Percentiles rank a stretch among this genome's conserved stretches.
phyloP scores from a whole-genome alignment of 2,329 filamentous ascomycete species.

The Aspergillus sp. region DNA sequence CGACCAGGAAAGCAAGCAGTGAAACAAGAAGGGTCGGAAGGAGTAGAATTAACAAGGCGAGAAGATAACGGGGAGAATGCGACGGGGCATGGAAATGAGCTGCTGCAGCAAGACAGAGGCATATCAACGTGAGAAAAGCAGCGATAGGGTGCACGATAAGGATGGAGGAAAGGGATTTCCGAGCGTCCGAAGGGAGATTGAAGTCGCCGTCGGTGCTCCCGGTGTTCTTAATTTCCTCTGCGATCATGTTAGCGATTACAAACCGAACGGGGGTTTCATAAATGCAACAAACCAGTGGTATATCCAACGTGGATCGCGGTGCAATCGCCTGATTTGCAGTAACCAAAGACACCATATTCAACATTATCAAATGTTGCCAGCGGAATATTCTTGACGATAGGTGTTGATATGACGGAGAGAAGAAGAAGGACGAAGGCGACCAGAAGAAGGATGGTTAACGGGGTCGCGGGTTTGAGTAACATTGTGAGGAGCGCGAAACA shows the following conservation, averaged over 20 bases:
- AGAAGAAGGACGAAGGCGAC: conserved; percentile 82
- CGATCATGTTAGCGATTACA: conserved; percentile 1
- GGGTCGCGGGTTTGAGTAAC: conserved; percentile 90
- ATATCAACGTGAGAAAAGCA: conserved; percentile 78
- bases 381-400: conserved; percentile 81
- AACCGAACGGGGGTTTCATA: conserved; percentile 8
- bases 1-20: conserved; percentile 84
- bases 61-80: conserved; percentile 85
- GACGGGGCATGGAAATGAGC: conserved; percentile 85
- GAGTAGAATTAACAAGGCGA: conserved; percentile 80
- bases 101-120: conserved; percentile 74
- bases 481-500: conserved; percentile 40
- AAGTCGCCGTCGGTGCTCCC: conserved; percentile 51
- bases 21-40: conserved; percentile 82
- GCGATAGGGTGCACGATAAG: conserved; percentile 92
- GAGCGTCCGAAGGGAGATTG: conserved; percentile 63
- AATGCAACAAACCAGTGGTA: conserved; percentile 65
- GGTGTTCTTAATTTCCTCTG: conserved; percentile 40
- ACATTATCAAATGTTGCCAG: conserved; percentile 74
- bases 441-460: conserved; percentile 80
- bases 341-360: conserved; percentile 91
- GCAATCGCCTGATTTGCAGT: conserved; percentile 68
- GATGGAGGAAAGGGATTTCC: conserved; percentile 76
- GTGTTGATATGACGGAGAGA: conserved; percentile 85
- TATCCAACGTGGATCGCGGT: conserved; percentile 80